Evolutionary conservation across 176 grass and related monocot species (phyloP).

Genomic region (Thalia dealbata): DNA sequence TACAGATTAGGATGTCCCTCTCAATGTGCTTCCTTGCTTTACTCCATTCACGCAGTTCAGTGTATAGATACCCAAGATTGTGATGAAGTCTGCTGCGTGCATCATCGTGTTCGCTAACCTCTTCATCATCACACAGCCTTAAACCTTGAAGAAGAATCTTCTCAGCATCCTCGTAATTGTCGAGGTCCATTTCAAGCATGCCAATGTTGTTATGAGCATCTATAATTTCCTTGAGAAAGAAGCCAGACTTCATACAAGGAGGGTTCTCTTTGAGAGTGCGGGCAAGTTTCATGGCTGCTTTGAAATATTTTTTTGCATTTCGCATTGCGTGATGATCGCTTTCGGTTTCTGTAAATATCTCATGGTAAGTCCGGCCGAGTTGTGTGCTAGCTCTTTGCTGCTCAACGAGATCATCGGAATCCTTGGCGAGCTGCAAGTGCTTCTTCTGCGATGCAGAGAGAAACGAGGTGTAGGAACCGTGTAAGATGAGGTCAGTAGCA

Average conservation of each 20-base stretch:
- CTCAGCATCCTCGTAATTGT: slow-evolving; percentile 71
- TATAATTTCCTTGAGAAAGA: slow-evolving; percentile 75
- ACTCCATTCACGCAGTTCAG: slow-evolving; percentile 46
- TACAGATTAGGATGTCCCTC: slow-evolving; percentile 80
- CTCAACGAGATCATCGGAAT: slow-evolving; percentile 68
- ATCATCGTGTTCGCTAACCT: slow-evolving; percentile 71
- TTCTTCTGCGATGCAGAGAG: slow-evolving; percentile 52
- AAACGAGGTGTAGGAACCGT: not conserved
- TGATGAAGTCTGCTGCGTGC: slow-evolving; percentile 68
- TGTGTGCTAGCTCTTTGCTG: slow-evolving; percentile 87
- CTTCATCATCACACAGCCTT: slow-evolving; percentile 90
- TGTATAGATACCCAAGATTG: slow-evolving; percentile 95
- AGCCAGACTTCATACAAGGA: slow-evolving; percentile 23
- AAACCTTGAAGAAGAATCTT: slow-evolving; percentile 56
- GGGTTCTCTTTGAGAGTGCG: slow-evolving; percentile 39
- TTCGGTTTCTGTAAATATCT: slow-evolving; percentile 66
- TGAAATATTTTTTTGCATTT: slow-evolving; percentile 94
- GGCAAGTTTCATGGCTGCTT: slow-evolving; percentile 56
- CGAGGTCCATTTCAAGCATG: slow-evolving; percentile 85
- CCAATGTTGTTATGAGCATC: slow-evolving; percentile 92
- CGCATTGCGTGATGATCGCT: slow-evolving; percentile 54
- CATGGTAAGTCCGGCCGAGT: slow-evolving; percentile 80
- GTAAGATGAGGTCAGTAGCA: not conserved
- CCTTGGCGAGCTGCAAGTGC: slow-evolving; percentile 75
- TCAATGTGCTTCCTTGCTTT: slow-evolving; percentile 57